A percentile compares a stretch with the other conserved stretches of the same genome.
These are phyloP conservation scores for Peronospora belbahrii DNA, from an alignment of 352 stramenopile genomes.

Conservation along the genomic window DNA sequence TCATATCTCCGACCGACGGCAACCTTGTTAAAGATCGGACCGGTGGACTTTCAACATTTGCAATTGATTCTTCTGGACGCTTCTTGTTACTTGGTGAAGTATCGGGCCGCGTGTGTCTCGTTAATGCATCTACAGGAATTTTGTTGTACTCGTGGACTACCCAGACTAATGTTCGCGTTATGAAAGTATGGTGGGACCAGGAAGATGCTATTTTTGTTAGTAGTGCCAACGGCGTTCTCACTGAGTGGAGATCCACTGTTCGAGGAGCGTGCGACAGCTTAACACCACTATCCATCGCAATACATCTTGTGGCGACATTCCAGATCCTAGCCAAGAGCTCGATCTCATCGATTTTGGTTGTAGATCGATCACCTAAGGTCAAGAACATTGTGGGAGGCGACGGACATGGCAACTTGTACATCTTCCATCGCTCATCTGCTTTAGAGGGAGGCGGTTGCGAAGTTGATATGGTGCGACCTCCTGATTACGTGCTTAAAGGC, in stretches of 20 bases:
- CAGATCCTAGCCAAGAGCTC: constrained; percentile 55
- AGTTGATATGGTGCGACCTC: neutral
- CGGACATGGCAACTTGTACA: constrained; percentile 59
- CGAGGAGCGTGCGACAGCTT: neutral
- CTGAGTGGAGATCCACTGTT: constrained; percentile 44
- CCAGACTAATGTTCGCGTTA: constrained; percentile 41
- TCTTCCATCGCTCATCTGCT: constrained; percentile 37
- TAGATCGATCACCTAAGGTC: constrained; percentile 28
- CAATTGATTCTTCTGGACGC: constrained; percentile 23
- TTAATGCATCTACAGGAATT: constrained; percentile 32
- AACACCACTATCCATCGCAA: constrained; percentile 4
- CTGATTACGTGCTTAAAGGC: constrained; percentile 35
- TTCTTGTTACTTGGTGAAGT: constrained; percentile 54
- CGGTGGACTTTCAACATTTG: constrained; percentile 36
- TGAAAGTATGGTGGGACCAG: constrained; percentile 68
- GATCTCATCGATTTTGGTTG: constrained; percentile 36
- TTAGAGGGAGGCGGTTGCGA: neutral
- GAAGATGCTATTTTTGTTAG: constrained; percentile 49
- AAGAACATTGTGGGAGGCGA: constrained; percentile 67
- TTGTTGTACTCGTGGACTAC: constrained; percentile 40
- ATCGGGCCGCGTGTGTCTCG: constrained; percentile 36
- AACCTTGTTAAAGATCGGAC: constrained; percentile 8
- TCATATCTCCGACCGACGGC: constrained; percentile 1
- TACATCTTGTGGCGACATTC: constrained; percentile 40
- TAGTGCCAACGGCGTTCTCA: constrained; percentile 46